Evolutionary conservation across 352 stramenopile genomes (phyloP).

Genomic region (Sclerospora graminicola): DNA sequence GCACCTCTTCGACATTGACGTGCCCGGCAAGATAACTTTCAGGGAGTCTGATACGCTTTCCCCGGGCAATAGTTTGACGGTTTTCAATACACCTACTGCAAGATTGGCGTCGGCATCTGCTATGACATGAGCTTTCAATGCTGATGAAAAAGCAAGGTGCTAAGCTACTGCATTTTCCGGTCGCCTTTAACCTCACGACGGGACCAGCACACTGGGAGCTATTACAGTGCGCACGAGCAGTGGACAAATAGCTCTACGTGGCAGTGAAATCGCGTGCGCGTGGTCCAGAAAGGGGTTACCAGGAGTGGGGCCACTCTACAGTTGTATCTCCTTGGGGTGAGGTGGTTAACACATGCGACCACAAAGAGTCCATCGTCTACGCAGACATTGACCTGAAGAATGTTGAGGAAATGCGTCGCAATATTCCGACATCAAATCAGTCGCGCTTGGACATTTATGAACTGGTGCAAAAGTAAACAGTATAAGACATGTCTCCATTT

Average conservation of each 20-base stretch:
- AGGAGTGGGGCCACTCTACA: constrained; percentile 98
- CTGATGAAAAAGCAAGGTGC: constrained; percentile 88
- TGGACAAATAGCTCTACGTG: constrained; percentile 94
- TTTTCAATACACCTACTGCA: constrained; percentile 86
- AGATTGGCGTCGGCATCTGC: constrained; percentile 98
- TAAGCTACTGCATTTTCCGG: constrained; percentile 80
- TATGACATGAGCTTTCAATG: constrained; percentile 99
- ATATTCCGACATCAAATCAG: no score
- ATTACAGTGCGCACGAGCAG: constrained; percentile 91
- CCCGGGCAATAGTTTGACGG: constrained; percentile 79
- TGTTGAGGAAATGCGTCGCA: no score
- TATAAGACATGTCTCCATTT: background rate
- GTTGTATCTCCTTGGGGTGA: constrained; percentile 96
- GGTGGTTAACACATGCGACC: constrained; percentile 91
- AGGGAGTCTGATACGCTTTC: constrained; percentile 98
- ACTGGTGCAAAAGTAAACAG: constrained; percentile 65
- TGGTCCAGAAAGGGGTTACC: constrained; percentile 91
- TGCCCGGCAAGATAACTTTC: constrained; percentile 98
- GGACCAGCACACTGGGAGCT: constrained; percentile 99
- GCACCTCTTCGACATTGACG: constrained; percentile 99
- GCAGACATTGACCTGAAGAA: constrained; percentile 97
- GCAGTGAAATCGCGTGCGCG: constrained; percentile 93
- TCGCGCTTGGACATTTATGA: constrained; percentile 94
- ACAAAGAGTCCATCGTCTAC: constrained; percentile 90
- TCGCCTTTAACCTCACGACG: constrained; percentile 85